Conservation (phyloP, 441 rosid species). For the Erodium texanum region DNA sequence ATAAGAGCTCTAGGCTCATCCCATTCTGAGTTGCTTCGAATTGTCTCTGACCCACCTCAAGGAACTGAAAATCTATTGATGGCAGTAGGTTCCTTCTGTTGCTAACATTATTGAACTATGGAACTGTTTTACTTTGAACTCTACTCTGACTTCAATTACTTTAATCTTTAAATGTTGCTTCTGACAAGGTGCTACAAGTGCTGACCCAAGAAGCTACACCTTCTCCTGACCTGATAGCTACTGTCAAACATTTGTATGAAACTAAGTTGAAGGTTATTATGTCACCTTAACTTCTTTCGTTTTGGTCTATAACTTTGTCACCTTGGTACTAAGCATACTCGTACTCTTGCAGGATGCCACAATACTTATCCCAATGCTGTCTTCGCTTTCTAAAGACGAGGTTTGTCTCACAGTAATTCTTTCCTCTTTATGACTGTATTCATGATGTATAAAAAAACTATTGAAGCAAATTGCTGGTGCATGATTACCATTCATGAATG, state of each 20-base stretch:
- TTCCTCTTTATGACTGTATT: background rate
- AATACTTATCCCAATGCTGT: conserved; percentile 88
- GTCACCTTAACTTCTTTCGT: background rate
- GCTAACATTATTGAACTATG: background rate
- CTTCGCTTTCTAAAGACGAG: conserved; percentile 93
- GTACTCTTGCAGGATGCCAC: conserved; percentile 72
- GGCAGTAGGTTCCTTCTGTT: conserved; percentile 36
- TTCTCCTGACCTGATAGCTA: conserved; percentile 66
- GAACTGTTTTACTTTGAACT: conserved; percentile 14
- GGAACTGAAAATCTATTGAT: conserved; percentile 97
- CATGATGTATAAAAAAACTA: too few species aligned
- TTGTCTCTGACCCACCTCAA: conserved; percentile 93
- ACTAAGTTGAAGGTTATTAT: conserved; percentile 77
- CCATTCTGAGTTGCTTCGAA: conserved; percentile 57
- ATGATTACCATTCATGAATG: too few species aligned
- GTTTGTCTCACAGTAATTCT: conserved; percentile 27
- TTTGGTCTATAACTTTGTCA: background rate
- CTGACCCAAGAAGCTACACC: conserved; percentile 82
- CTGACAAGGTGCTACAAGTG: conserved; percentile 79
- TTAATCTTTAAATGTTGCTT: conserved; percentile 18
- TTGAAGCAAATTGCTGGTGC: too few species aligned
- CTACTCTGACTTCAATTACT: conserved; percentile 15
- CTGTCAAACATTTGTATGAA: conserved; percentile 94
- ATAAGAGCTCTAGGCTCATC: conserved; percentile 84
- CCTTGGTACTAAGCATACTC: conserved; percentile 17